Evolutionary conservation across 2,329 filamentous ascomycete genomes (phyloP).

Genomic region (Penicillium griseofulvum): DNA sequence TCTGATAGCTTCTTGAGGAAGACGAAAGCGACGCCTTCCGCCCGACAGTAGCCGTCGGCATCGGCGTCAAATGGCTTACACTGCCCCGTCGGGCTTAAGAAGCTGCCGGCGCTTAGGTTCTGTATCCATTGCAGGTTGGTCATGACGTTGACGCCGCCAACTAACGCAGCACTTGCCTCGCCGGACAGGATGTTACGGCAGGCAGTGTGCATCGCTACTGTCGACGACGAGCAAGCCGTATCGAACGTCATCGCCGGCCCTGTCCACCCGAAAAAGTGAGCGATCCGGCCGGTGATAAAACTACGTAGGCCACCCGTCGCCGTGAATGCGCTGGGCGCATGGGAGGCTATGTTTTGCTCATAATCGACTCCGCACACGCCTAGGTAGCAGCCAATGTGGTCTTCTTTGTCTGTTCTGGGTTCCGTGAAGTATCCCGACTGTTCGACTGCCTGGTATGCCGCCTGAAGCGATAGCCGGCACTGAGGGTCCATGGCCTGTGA

Average conservation of each 20-base stretch:
- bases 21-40: conserved; percentile 43
- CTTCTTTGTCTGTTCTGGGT: too few species aligned
- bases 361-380: too few species aligned
- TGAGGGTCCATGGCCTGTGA: conserved; percentile 31
- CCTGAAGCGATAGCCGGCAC: conserved; percentile 28
- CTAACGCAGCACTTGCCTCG: conserved; percentile 26
- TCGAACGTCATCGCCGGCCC: too few species aligned
- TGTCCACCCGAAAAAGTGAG: too few species aligned
- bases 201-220: conserved; percentile 33
- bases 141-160: conserved; percentile 38
- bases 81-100: conserved; percentile 45
- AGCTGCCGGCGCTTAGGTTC: conserved; percentile 35
- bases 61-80: conserved; percentile 47
- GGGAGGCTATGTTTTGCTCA: too few species aligned
- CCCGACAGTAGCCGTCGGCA: conserved; percentile 53
- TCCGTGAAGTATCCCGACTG: conserved; percentile 28
- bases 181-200: conserved; percentile 19
- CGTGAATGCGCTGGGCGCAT: too few species aligned
- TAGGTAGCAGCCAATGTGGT: too few species aligned
- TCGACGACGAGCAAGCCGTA: conserved; percentile 39
- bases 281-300: too few species aligned
- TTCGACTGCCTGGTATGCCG: conserved; percentile 35
- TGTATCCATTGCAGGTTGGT: conserved; percentile 24
- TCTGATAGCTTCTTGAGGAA: conserved; percentile 47
- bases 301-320: too few species aligned